These are phyloP conservation scores for Acacia concinna DNA, from an alignment of 331 rosid genomes.

Conservation along the genomic window DNA sequence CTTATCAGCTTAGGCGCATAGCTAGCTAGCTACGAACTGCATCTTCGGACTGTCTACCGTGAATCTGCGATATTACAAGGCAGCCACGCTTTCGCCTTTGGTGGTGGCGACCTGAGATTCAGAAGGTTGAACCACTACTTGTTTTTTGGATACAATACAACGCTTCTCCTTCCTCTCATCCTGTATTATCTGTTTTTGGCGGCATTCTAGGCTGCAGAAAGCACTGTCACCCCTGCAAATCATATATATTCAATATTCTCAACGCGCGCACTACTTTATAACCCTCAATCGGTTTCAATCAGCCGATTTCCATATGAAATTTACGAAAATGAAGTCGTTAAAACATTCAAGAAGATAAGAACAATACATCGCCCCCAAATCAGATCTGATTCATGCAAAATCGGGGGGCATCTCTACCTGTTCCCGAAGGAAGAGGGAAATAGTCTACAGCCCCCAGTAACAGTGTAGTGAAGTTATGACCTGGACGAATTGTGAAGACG, in stretches of 20 bases:
- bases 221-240: constrained; percentile 73
- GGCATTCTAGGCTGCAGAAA: constrained; percentile 83
- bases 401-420: not conserved
- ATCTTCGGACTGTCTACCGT: not conserved
- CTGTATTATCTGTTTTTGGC: constrained; percentile 69
- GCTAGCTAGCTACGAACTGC: not conserved
- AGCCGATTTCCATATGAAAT: not conserved
- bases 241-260: not conserved
- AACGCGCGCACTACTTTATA: not conserved
- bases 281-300: not conserved
- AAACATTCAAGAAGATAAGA: not conserved
- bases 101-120: constrained; percentile 39
- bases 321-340: not conserved
- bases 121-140: constrained; percentile 29
- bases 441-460: not conserved
- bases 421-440: not conserved
- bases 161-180: constrained; percentile 73
- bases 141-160: constrained; percentile 43
- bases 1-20: not conserved
- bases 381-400: not conserved
- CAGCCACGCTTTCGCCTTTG: constrained; percentile 60
- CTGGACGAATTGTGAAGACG: not conserved
- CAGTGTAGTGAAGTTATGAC: not conserved
- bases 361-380: not conserved
- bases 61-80: constrained; percentile 24